Evolutionary conservation across 441 rosid species (phyloP).

Genomic region (Eutrema salsugineum): DNA sequence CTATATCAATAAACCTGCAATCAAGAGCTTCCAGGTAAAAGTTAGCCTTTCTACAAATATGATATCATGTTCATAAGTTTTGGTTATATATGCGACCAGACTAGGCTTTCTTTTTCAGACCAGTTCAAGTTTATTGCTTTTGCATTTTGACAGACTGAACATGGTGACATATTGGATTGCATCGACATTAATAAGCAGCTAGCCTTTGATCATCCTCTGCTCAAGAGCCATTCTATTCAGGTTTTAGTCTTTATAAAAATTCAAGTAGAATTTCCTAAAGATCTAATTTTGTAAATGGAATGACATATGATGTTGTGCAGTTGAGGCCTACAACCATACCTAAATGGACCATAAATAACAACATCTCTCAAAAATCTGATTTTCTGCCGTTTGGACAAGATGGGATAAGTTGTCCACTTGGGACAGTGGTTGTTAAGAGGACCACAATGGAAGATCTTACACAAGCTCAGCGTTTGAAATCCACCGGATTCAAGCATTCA

Average conservation of each 20-base stretch:
- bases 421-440: slow-evolving; percentile 19
- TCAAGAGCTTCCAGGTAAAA: slow-evolving; percentile 25
- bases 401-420: slow-evolving; percentile 17
- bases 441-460: slow-evolving; percentile 10
- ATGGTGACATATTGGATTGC: slow-evolving; percentile 28
- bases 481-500: neutral
- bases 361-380: neutral
- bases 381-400: neutral
- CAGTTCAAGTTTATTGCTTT: neutral
- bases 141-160: slow-evolving; percentile 1
- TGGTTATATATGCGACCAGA: neutral
- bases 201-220: slow-evolving; percentile 31
- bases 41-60: slow-evolving; percentile 8
- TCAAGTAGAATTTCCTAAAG: neutral
- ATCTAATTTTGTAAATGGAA: neutral
- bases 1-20: slow-evolving; percentile 24
- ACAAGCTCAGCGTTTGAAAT: neutral
- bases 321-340: slow-evolving; percentile 19
- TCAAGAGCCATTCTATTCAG: slow-evolving; percentile 24
- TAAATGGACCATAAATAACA: neutral
- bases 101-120: neutral
- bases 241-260: neutral
- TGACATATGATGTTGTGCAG: slow-evolving; percentile 3
- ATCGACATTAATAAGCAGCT: slow-evolving; percentile 28
- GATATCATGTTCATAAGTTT: neutral